These are phyloP conservation scores for Candida sanyaensis DNA, from an alignment of 1,139 yeast genomes.

Conservation along the genomic window DNA sequence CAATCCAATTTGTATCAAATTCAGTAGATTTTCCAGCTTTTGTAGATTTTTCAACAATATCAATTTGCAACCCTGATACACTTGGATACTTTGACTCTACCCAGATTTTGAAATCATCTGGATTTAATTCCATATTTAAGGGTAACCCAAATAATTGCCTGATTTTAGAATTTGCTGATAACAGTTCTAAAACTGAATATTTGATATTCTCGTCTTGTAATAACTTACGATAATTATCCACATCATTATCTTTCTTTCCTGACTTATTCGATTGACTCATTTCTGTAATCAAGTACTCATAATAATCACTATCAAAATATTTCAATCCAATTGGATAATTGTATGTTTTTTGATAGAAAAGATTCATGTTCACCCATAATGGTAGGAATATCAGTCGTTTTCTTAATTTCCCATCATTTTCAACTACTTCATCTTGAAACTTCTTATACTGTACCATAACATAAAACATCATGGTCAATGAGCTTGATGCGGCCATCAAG, in stretches of 20 bases:
- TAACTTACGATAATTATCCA: conserved; percentile 15
- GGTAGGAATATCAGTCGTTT: conserved; percentile 27
- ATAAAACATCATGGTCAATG: conserved; percentile 27
- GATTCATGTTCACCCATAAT: conserved; percentile 32
- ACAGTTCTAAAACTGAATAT: conserved; percentile 29
- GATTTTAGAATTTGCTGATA: conserved; percentile 23
- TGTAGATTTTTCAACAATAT: conserved; percentile 15
- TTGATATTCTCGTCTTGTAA: conserved; percentile 26
- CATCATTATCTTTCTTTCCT: conserved; percentile 7
- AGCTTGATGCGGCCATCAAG: conserved; percentile 24
- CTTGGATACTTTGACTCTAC: conserved; percentile 30
- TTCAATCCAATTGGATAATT: conserved; percentile 26
- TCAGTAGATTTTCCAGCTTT: conserved; percentile 2
- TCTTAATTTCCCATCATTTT: conserved; percentile 3
- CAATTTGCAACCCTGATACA: conserved; percentile 31
- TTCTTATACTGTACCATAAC: conserved; percentile 22
- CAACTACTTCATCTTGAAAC: conserved; percentile 15
- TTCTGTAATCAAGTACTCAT: conserved; percentile 17
- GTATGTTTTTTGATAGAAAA: conserved; percentile 21
- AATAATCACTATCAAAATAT: conserved; percentile 28
- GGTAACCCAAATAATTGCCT: conserved; percentile 34
- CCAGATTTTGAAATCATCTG: conserved; percentile 27
- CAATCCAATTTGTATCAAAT: conserved; percentile 23
- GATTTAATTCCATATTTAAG: conserved; percentile 18
- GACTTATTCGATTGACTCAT: conserved; percentile 14